These are phyloP conservation scores for Staphylotrichum longicolle DNA, from an alignment of 495 filamentous ascomycete species.

Conservation along the genomic window DNA sequence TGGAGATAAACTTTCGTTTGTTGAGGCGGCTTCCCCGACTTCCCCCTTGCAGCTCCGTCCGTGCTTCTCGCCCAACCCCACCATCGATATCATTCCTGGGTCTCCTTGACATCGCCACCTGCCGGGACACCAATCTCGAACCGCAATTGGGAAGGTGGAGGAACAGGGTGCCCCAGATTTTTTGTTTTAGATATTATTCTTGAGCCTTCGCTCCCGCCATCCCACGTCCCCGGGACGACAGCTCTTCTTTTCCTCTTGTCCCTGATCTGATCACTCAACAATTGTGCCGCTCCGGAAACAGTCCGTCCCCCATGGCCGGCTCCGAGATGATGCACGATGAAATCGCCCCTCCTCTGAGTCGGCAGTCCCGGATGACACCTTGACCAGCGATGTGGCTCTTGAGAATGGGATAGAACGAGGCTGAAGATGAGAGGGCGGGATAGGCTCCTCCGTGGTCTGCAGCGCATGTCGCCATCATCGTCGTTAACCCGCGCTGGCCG, in stretches of 20 bases:
- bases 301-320: slow-evolving; percentile 29
- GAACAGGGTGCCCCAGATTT: not conserved
- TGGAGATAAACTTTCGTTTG: not conserved
- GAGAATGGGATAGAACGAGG: slow-evolving; percentile 42
- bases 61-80: slow-evolving; percentile 11
- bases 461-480: slow-evolving; percentile 86
- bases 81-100: slow-evolving; percentile 13
- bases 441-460: slow-evolving; percentile 72
- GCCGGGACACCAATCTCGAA: slow-evolving; percentile 14
- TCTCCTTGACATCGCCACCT: slow-evolving; percentile 23
- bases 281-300: not conserved
- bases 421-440: slow-evolving; percentile 70
- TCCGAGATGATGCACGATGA: slow-evolving; percentile 11
- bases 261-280: not conserved
- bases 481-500: slow-evolving; percentile 65
- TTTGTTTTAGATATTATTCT: not conserved
- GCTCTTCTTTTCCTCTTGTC: not conserved
- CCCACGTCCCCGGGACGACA: not conserved
- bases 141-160: slow-evolving; percentile 18
- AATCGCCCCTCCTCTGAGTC: slow-evolving; percentile 14
- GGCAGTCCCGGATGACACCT: slow-evolving; percentile 17
- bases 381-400: slow-evolving; percentile 6
- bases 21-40: not conserved
- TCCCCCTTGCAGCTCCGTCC: not conserved
- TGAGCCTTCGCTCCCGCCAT: slow-evolving; percentile 1